Percentiles rank a stretch among this genome's conserved stretches.
Conservation (phyloP, 768 basidiomycete genomes). For the Xerocomus brunneocitrinus region DNA sequence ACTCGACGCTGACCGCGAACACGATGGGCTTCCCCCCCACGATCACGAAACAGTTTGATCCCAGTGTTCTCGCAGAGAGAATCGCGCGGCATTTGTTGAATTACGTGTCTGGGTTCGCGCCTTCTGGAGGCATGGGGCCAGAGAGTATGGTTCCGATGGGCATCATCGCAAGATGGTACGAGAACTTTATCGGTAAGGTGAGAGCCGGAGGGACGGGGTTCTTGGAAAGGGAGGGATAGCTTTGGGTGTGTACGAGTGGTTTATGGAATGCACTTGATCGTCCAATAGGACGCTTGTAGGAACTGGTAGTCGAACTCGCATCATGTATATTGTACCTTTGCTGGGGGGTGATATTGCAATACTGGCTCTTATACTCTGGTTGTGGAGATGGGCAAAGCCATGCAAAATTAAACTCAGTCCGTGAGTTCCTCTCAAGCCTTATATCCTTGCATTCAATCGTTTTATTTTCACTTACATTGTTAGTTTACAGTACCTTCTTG, state of each 20-base stretch:
- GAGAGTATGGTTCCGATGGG: slow-evolving; percentile 59
- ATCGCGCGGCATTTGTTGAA: slow-evolving; percentile 68
- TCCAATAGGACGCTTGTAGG: background rate
- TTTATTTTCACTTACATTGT: no score
- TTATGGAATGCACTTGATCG: background rate
- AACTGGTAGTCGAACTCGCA: background rate
- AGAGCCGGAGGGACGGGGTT: slow-evolving; percentile 56
- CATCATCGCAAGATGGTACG: slow-evolving; percentile 67
- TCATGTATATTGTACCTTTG: background rate
- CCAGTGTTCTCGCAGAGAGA: slow-evolving; percentile 20
- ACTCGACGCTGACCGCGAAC: slow-evolving; percentile 18
- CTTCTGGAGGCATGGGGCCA: slow-evolving; percentile 40
- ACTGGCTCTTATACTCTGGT: no score
- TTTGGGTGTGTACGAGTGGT: background rate
- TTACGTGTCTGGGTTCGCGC: slow-evolving; percentile 63
- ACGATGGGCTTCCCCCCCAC: slow-evolving; percentile 15
- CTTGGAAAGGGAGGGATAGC: slow-evolving; percentile 41
- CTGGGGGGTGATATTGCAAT: background rate
- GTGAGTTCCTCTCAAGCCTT: no score
- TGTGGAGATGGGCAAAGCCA: no score
- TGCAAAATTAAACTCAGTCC: no score
- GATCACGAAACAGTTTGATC: slow-evolving; percentile 9
- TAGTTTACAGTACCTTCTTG: no score
- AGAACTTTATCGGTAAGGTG: slow-evolving; percentile 57
- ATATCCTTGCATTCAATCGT: no score